Evolutionary conservation across 2,329 filamentous ascomycete species (phyloP).

Genomic region (Aspergillus pseudonomiae): DNA sequence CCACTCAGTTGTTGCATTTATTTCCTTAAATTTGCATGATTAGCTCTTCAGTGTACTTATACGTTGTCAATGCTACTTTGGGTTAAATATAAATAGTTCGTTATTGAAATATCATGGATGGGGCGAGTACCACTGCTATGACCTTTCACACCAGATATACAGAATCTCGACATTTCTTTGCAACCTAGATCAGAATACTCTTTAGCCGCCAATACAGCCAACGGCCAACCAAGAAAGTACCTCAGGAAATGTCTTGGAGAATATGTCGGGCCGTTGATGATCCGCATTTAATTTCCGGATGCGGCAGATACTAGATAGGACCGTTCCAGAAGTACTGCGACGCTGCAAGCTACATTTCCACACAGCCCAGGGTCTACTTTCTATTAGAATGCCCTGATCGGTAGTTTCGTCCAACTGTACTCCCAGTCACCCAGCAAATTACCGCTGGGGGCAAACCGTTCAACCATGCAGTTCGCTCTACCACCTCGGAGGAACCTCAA

Average conservation of each 20-base stretch:
- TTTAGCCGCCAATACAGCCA: neutral
- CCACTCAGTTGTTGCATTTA: constrained; percentile 13
- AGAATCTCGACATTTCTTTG: neutral
- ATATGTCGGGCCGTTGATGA: constrained; percentile 23
- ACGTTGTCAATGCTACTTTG: constrained; percentile 30
- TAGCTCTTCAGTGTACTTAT: constrained; percentile 38
- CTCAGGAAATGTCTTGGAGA: neutral
- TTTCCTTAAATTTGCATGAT: constrained; percentile 29
- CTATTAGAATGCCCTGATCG: constrained; percentile 14
- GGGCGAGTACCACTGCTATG: neutral
- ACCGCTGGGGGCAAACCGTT: constrained; percentile 25
- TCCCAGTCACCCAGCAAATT: constrained; percentile 19
- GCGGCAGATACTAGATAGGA: constrained; percentile 16
- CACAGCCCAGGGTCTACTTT: neutral
- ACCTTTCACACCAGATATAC: neutral
- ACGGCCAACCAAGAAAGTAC: neutral
- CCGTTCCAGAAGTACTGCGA: constrained; percentile 6
- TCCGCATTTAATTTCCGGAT: constrained; percentile 24
- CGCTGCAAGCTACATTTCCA: constrained; percentile 2
- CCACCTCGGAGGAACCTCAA: constrained; percentile 82
- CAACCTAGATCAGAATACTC: neutral
- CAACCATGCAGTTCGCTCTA: constrained; percentile 82
- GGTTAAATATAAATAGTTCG: neutral
- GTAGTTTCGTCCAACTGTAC: constrained; percentile 3
- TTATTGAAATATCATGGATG: neutral